These are phyloP conservation scores for Nymphaea thermarum DNA, from an alignment of 164 flowering plant genomes.

Conservation along the genomic window DNA sequence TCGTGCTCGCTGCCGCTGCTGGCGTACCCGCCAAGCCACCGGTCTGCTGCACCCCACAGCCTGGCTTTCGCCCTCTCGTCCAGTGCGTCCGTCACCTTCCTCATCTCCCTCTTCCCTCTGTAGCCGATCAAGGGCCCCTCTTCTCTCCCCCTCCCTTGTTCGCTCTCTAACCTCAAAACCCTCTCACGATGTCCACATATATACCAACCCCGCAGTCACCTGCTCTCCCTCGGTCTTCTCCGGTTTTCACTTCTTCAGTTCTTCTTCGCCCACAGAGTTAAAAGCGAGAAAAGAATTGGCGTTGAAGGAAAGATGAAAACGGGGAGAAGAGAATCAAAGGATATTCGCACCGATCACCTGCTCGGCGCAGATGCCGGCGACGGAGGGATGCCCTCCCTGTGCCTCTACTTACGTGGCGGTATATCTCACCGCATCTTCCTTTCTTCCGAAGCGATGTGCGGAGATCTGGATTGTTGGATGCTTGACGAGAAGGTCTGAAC, in stretches of 20 bases:
- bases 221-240: neutral
- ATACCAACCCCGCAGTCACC: neutral
- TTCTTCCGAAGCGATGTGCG: neutral
- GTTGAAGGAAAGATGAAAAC: neutral
- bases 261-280: neutral
- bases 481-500: neutral
- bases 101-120: constrained; percentile 16
- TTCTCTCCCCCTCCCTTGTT: no score
- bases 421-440: neutral
- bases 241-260: neutral
- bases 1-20: constrained; percentile 77
- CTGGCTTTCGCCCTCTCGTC: constrained; percentile 40
- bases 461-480: neutral
- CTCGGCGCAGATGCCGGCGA: neutral
- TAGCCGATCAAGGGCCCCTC: constrained; percentile 3
- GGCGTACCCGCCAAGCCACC: constrained; percentile 9
- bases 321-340: neutral
- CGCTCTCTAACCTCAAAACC: neutral
- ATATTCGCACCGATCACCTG: neutral
- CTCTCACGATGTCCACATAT: constrained; percentile 2
- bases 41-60: constrained; percentile 25
- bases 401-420: neutral
- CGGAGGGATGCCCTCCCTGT: no score
- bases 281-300: neutral
- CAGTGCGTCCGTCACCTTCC: constrained; percentile 46